phyloP scores from a whole-genome alignment of 1,284 basidiomycete species.

The Cutaneotrichosporon sp. region DNA sequence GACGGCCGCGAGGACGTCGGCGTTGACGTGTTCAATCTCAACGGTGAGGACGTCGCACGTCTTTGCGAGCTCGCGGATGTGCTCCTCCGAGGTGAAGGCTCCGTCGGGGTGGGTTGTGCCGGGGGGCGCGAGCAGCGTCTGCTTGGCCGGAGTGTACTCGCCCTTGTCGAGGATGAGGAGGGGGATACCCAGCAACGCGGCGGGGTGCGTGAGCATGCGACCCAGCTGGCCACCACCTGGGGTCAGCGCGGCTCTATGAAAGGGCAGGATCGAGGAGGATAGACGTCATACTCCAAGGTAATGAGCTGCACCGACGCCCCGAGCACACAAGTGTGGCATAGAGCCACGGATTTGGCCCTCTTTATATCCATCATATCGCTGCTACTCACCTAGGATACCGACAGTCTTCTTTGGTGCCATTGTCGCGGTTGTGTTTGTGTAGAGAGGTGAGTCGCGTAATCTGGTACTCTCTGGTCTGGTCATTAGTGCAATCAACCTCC shows the following conservation, averaged over 20 bases:
- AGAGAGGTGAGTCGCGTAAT: neutral
- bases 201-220: constrained; percentile 92
- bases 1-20: constrained; percentile 68
- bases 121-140: constrained; percentile 66
- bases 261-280: neutral
- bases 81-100: constrained; percentile 76
- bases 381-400: constrained; percentile 50
- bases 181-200: constrained; percentile 81
- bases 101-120: constrained; percentile 75
- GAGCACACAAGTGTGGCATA: neutral
- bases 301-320: neutral
- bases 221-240: constrained; percentile 95
- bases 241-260: constrained; percentile 3
- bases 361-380: neutral
- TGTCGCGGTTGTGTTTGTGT: constrained; percentile 6
- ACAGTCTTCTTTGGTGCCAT: constrained; percentile 52
- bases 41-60: constrained; percentile 89
- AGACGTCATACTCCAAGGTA: neutral
- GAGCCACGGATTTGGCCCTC: neutral
- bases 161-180: constrained; percentile 87
- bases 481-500: neutral
- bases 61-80: constrained; percentile 75
- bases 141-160: constrained; percentile 81
- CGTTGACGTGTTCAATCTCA: constrained; percentile 97
- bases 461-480: neutral